phyloP scores from a whole-genome alignment of 441 rosid species.

The Macaranga tanarius region DNA sequence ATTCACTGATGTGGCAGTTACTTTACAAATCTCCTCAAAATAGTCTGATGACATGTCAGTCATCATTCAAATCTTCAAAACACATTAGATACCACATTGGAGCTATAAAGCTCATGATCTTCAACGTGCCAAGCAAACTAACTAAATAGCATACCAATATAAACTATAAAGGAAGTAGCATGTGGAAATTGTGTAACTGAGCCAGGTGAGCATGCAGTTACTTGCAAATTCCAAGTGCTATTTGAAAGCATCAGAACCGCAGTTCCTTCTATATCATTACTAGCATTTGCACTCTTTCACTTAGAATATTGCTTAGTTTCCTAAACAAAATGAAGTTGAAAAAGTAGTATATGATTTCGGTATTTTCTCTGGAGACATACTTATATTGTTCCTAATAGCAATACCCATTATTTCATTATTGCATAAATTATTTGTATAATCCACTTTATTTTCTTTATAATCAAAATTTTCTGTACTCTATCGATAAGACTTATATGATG shows the following conservation, averaged over 20 bases:
- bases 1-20: too few relatives aligned
- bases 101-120: conserved; percentile 99
- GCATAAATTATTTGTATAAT: conserved; percentile 22
- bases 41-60: too few relatives aligned
- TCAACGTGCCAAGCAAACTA: conserved; percentile 99
- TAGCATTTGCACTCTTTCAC: conserved; percentile 38
- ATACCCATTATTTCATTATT: conserved; percentile 31
- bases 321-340: conserved; percentile 32
- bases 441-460: conserved; percentile 32
- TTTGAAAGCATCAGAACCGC: conserved; percentile 99
- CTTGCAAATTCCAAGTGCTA: conserved; percentile 97
- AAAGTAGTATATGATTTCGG: conserved; percentile 33
- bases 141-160: conserved; percentile 97
- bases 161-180: conserved; percentile 96
- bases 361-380: conserved; percentile 29
- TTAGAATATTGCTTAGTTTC: conserved; percentile 42
- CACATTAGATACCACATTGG: too few relatives aligned
- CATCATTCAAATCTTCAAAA: too few relatives aligned
- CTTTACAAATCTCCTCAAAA: too few relatives aligned
- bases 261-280: conserved; percentile 76
- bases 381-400: conserved; percentile 27
- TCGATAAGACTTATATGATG: conserved; percentile 53
- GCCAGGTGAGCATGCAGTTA: conserved; percentile 91
- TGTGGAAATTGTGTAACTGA: conserved; percentile 98
- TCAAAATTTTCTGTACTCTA: conserved; percentile 46